Percentiles rank a stretch among this genome's conserved stretches.
Evolutionary conservation across 345 rosid genomes (phyloP).

Genomic region (Eucalyptus pauciflora): DNA sequence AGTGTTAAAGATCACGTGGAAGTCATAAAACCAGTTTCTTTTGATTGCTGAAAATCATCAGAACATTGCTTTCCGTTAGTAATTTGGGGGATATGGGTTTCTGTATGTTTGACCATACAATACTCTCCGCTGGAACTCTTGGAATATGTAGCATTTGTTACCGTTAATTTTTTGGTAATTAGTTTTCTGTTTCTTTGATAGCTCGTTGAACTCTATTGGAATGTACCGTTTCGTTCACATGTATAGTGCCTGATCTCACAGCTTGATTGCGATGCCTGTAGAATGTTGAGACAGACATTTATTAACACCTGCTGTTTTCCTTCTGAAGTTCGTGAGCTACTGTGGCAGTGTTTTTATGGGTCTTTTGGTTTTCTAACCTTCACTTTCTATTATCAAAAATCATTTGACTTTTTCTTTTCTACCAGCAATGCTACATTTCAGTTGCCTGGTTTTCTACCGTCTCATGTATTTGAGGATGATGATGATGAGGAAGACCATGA

Average conservation of each 20-base stretch:
- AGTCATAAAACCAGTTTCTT: background rate
- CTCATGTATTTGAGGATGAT: constrained; percentile 53
- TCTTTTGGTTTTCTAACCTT: background rate
- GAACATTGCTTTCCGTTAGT: background rate
- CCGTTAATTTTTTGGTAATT: background rate
- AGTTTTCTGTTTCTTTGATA: background rate
- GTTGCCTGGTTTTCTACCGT: constrained; percentile 63
- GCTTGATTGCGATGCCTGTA: background rate
- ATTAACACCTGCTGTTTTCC: background rate
- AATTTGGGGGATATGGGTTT: background rate
- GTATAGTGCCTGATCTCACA: background rate
- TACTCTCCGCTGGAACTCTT: background rate
- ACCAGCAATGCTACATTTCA: constrained; percentile 84
- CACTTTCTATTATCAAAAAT: background rate
- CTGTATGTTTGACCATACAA: background rate
- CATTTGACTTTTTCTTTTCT: background rate
- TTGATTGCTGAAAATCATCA: background rate
- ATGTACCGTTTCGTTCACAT: background rate
- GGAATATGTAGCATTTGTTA: background rate
- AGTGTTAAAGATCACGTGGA: background rate
- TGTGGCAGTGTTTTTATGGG: background rate
- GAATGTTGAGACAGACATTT: background rate
- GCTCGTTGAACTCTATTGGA: background rate
- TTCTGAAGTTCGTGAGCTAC: background rate
- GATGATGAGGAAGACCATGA: constrained; percentile 40